phyloP scores from a whole-genome alignment of 176 grass and related monocot species.

The Cocos nucifera region DNA sequence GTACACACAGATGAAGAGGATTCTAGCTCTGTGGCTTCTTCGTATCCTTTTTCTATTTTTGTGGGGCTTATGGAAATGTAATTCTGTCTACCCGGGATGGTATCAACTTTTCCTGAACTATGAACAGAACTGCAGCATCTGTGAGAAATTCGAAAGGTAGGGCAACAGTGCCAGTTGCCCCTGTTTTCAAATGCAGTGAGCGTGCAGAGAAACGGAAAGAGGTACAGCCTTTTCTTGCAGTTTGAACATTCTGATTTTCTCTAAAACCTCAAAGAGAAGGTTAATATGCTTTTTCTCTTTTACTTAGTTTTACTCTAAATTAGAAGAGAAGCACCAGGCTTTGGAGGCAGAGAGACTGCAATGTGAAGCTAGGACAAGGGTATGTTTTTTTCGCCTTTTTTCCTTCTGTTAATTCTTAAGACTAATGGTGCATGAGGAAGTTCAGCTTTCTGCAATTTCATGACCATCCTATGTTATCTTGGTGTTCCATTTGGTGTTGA shows the following conservation, averaged over 20 bases:
- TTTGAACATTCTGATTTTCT: background rate
- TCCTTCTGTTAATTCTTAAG: background rate
- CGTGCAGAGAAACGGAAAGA: constrained; percentile 74
- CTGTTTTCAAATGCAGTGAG: constrained; percentile 46
- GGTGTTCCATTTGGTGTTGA: too few species aligned
- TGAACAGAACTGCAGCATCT: constrained; percentile 37
- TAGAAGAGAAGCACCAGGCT: constrained; percentile 77
- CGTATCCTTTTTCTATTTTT: constrained; percentile 54
- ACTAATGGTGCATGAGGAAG: background rate
- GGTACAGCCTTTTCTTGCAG: constrained; percentile 29
- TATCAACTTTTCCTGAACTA: constrained; percentile 42
- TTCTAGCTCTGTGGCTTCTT: constrained; percentile 57
- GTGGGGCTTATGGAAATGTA: constrained; percentile 2
- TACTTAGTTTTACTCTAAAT: constrained; percentile 72
- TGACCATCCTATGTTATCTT: too few species aligned
- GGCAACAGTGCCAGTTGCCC: constrained; percentile 40
- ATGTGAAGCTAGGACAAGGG: constrained; percentile 58
- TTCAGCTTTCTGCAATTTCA: too few species aligned
- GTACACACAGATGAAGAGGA: constrained; percentile 47
- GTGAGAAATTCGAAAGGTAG: constrained; percentile 42
- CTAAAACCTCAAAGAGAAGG: background rate
- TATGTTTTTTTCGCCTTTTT: constrained; percentile 18
- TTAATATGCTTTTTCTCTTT: constrained; percentile 9
- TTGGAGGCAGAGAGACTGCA: constrained; percentile 58
- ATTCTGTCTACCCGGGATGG: background rate